phyloP scores from a whole-genome alignment of 2,329 filamentous ascomycete genomes.

The Fusarium buharicum region DNA sequence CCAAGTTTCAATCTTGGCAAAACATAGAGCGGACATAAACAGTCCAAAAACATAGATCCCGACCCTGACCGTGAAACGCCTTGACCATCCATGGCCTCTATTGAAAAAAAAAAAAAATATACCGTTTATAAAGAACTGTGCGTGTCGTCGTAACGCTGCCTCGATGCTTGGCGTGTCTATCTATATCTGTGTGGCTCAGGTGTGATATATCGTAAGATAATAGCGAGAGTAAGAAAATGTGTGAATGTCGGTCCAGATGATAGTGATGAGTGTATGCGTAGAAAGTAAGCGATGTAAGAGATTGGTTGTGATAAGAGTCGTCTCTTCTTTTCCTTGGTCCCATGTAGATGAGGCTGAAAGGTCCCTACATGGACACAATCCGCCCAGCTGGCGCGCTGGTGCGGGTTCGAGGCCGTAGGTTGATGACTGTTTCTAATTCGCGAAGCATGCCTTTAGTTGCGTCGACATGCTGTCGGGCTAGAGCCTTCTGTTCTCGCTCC shows the following conservation, averaged over 20 bases:
- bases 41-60: slow-evolving; percentile 14
- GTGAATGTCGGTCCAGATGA: slow-evolving; percentile 12
- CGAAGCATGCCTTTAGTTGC: slow-evolving; percentile 89
- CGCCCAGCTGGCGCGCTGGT: slow-evolving; percentile 52
- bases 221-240: slow-evolving; percentile 22
- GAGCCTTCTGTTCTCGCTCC: slow-evolving; percentile 79
- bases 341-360: slow-evolving; percentile 1
- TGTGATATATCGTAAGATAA: slow-evolving; percentile 26
- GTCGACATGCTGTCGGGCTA: slow-evolving; percentile 77
- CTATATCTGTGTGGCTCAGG: slow-evolving; percentile 24
- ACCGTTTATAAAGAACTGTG: slow-evolving; percentile 28
- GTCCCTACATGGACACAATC: slow-evolving; percentile 57
- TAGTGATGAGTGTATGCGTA: slow-evolving; percentile 4
- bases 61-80: slow-evolving; percentile 20
- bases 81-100: slow-evolving; percentile 31
- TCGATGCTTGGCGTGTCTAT: slow-evolving; percentile 28
- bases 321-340: slow-evolving; percentile 17
- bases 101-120: slow-evolving; percentile 11
- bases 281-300: slow-evolving; percentile 12
- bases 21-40: not conserved
- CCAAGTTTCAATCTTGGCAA: not conserved
- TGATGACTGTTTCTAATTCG: slow-evolving; percentile 91
- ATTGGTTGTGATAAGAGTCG: slow-evolving; percentile 13
- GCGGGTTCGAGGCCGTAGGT: slow-evolving; percentile 57
- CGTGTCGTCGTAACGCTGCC: slow-evolving; percentile 38